phyloP scores from a whole-genome alignment of 306 rosid genomes.

The Glycine soja region DNA sequence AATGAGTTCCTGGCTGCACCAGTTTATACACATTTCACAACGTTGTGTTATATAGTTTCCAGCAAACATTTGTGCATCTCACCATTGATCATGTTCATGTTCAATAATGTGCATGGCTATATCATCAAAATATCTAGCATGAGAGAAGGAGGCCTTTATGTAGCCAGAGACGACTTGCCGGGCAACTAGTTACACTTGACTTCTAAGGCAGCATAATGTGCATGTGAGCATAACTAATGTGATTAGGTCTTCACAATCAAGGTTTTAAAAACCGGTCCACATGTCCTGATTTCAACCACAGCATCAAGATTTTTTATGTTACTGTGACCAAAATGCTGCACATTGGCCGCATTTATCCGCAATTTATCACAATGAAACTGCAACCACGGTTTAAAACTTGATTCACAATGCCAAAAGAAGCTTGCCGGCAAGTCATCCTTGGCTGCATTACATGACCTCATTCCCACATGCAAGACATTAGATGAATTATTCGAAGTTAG shows the following conservation, averaged over 20 bases:
- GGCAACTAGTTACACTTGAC: background rate
- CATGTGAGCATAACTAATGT: background rate
- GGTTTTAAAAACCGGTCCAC: no score
- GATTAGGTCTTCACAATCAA: no score
- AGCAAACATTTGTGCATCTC: slow-evolving; percentile 23
- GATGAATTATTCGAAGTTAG: slow-evolving; percentile 52
- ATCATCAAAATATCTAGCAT: slow-evolving; percentile 70
- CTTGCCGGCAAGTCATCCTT: slow-evolving; percentile 98
- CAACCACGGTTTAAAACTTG: background rate
- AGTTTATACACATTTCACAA: background rate
- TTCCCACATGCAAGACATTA: slow-evolving; percentile 87
- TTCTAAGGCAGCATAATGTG: background rate
- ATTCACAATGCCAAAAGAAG: background rate
- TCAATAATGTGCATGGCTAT: slow-evolving; percentile 33
- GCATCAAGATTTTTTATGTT: background rate
- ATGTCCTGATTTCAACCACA: background rate
- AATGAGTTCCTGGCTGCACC: slow-evolving; percentile 1
- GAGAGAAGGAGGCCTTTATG: slow-evolving; percentile 67
- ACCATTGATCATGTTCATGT: slow-evolving; percentile 22
- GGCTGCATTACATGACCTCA: slow-evolving; percentile 88
- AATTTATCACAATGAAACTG: background rate
- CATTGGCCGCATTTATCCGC: background rate
- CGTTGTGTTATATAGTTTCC: background rate
- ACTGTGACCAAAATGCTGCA: background rate
- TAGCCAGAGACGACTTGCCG: slow-evolving; percentile 96